Evolutionary conservation across 768 basidiomycete species (phyloP), one percentile per base, ranked within the genome.

Genomic region (Amanita rimosa): DNA sequence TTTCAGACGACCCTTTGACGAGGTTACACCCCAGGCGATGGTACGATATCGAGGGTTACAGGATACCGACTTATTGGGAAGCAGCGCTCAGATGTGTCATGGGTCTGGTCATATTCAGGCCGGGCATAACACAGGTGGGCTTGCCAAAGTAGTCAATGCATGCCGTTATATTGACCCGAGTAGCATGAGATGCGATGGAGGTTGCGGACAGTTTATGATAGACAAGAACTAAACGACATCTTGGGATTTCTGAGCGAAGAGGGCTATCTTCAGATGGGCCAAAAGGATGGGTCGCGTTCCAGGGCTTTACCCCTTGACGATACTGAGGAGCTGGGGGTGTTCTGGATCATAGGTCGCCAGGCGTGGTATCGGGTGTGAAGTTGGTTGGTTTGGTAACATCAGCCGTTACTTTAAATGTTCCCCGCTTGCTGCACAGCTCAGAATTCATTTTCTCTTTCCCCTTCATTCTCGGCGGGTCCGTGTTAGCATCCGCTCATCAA

Each of bases 181-280:
- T 52, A 89, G 86, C 67, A 67, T 10, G 84, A 89, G 58, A 65
- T 90, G 48, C 71, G 76, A 45, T 86, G 83, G 83, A 70, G 84
- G 41, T 66, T 91, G 50, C 70, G 79, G 53, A 67, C 75, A 13
- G 77, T 83, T 17, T 90, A 88, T 54, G 87, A 91, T 58, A 71
- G 81, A 48, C 83, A 83, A 53, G 88, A 90, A 58, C 65, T 85
- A 21, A 64, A 70, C 42, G 86, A 88, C n/a, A 52, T 83, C 17
- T 58, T 87, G 40, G 62, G 65, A 11, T 71, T 71, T 47, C 62
- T 90, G 44, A 58, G 63, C 17, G 71, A 71, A n/a, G 76, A 79
- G 26, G 73, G 76, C 7, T 74, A 69, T 50, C 49, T 84, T 24
- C 62, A 63, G 38, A 54, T 64, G 53, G 64, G 66, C 40, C 54